Conservation (phyloP, 768 basidiomycete genomes). For the Pleurotus giganteus region DNA sequence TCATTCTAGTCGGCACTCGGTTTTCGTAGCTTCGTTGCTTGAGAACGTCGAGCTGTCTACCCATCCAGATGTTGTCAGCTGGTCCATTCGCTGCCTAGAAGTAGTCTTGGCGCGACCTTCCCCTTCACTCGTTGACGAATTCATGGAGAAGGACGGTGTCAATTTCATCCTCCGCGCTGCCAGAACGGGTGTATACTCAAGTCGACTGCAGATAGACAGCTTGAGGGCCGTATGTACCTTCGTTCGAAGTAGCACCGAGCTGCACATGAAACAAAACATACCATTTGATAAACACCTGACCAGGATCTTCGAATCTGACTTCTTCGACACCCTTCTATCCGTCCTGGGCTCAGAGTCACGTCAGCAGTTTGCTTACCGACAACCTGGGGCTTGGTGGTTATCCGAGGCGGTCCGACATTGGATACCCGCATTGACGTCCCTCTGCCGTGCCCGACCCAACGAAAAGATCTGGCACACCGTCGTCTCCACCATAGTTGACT, state of each 20-base stretch:
- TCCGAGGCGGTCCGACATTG: slow-evolving; percentile 35
- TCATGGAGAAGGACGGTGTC: slow-evolving; percentile 32
- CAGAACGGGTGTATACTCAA: slow-evolving; percentile 30
- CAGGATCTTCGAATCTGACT: slow-evolving; percentile 33
- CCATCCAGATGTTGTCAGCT: slow-evolving; percentile 30
- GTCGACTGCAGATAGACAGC: slow-evolving; percentile 37
- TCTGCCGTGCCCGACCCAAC: slow-evolving; percentile 30
- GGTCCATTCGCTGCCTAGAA: slow-evolving; percentile 34
- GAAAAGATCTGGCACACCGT: slow-evolving; percentile 31
- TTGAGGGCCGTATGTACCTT: slow-evolving; percentile 35
- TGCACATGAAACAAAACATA: slow-evolving; percentile 12
- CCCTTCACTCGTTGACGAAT: slow-evolving; percentile 24
- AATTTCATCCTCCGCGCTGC: slow-evolving; percentile 31
- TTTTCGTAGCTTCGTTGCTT: slow-evolving; percentile 28
- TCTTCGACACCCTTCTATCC: slow-evolving; percentile 33
- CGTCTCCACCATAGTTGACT: slow-evolving; percentile 10
- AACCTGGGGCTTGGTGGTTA: slow-evolving; percentile 29
- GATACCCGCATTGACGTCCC: slow-evolving; percentile 32
- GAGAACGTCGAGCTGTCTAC: slow-evolving; percentile 26
- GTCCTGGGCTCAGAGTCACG: slow-evolving; percentile 26
- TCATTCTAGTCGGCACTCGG: slow-evolving; percentile 21
- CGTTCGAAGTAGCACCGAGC: slow-evolving; percentile 25
- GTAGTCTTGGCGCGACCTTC: slow-evolving; percentile 26
- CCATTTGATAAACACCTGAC: slow-evolving; percentile 21
- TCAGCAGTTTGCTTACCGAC: slow-evolving; percentile 3